Conservation (phyloP, 2,329 filamentous ascomycete species). For the Cladosporium oxysporum region DNA sequence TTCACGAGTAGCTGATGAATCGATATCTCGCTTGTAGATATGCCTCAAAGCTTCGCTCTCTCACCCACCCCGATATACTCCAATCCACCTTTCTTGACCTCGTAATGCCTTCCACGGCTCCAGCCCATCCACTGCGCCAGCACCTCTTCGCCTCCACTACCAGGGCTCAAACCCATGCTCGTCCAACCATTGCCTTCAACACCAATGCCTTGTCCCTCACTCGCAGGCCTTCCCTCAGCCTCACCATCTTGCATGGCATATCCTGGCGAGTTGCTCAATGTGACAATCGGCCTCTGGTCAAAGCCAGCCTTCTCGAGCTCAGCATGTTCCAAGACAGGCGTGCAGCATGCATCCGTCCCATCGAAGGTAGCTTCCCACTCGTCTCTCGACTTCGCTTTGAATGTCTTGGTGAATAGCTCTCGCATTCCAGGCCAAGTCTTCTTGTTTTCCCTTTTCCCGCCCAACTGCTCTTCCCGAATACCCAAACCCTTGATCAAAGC, state of each 20-base stretch:
- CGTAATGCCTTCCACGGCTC: slow-evolving; percentile 70
- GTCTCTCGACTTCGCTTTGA: slow-evolving; percentile 67
- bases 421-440: slow-evolving; percentile 68
- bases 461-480: slow-evolving; percentile 49
- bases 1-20: neutral
- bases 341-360: slow-evolving; percentile 87
- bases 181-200: slow-evolving; percentile 68
- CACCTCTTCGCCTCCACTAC: slow-evolving; percentile 70
- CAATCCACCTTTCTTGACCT: slow-evolving; percentile 64
- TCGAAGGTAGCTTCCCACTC: slow-evolving; percentile 90
- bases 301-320: slow-evolving; percentile 68
- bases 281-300: slow-evolving; percentile 71
- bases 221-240: slow-evolving; percentile 42
- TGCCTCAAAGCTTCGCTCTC: slow-evolving; percentile 1
- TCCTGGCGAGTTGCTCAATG: slow-evolving; percentile 68
- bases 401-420: slow-evolving; percentile 60
- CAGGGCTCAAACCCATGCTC: slow-evolving; percentile 61
- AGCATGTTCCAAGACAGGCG: slow-evolving; percentile 75
- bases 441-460: slow-evolving; percentile 58
- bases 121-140: slow-evolving; percentile 76
- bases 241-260: slow-evolving; percentile 54
- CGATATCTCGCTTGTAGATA: neutral
- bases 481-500: slow-evolving; percentile 67
- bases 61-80: slow-evolving; percentile 38
- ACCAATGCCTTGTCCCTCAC: slow-evolving; percentile 64